Conservation (phyloP, 2,329 filamentous ascomycete species). For the Ascochyta koolunga region DNA sequence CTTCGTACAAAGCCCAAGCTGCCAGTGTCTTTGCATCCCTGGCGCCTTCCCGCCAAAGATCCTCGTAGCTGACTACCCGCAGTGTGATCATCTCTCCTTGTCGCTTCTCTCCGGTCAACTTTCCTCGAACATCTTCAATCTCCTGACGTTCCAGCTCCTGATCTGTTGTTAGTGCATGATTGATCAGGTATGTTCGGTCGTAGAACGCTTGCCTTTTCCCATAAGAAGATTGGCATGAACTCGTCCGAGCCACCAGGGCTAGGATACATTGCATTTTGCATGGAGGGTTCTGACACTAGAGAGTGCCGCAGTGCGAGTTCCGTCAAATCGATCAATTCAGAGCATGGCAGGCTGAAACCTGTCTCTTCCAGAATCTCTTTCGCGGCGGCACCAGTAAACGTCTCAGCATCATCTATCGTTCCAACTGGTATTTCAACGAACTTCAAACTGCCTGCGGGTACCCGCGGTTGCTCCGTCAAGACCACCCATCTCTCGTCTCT, state of each 20-base stretch:
- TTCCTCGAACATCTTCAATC: not conserved
- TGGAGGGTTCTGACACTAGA: not conserved
- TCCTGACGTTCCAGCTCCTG: not conserved
- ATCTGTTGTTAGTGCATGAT: not conserved
- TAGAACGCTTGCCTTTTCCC: not conserved
- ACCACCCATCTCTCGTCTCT: not conserved
- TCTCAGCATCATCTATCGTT: not conserved
- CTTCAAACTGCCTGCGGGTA: not conserved
- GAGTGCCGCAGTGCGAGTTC: not conserved
- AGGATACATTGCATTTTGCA: not conserved
- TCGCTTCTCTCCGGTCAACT: not conserved
- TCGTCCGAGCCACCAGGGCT: not conserved
- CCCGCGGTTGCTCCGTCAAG: not conserved
- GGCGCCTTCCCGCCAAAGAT: constrained; percentile 52
- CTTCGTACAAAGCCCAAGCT: constrained; percentile 64
- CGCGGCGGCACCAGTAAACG: not conserved
- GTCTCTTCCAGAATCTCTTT: not conserved
- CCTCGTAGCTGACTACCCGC: not conserved
- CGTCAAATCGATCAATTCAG: not conserved
- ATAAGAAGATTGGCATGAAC: not conserved
- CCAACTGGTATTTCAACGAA: not conserved
- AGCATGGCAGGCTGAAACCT: not conserved
- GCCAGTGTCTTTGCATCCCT: constrained; percentile 62
- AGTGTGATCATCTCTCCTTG: not conserved
- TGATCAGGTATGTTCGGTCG: not conserved